Conservation (phyloP, 2,329 filamentous ascomycete genomes). For the Calonectria henricotiae region DNA sequence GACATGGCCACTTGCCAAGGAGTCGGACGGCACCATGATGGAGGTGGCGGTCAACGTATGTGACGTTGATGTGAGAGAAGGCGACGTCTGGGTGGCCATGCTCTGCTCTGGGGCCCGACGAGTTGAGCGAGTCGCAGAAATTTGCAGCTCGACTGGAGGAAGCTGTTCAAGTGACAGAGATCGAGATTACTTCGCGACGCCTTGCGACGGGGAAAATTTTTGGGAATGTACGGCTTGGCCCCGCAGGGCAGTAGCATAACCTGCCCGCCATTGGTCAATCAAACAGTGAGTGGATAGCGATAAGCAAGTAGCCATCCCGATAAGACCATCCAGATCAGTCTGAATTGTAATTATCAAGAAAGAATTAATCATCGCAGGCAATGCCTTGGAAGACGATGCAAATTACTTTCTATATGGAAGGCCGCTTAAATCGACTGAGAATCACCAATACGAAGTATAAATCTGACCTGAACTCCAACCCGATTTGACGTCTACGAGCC, state of each 20-base stretch:
- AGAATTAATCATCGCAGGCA: not conserved
- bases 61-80: constrained; percentile 76
- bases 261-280: constrained; percentile 46
- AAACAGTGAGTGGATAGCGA: constrained; percentile 25
- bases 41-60: constrained; percentile 74
- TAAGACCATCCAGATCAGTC: constrained; percentile 4
- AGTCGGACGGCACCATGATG: constrained; percentile 60
- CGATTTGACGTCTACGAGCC: constrained; percentile 18
- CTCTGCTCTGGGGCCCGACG: constrained; percentile 43
- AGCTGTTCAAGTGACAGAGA: constrained; percentile 39
- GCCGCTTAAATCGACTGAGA: constrained; percentile 10
- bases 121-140: constrained; percentile 40
- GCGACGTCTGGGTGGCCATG: constrained; percentile 66
- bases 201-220: constrained; percentile 49
- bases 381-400: not conserved
- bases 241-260: constrained; percentile 39
- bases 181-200: constrained; percentile 30
- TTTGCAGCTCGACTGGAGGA: constrained; percentile 22
- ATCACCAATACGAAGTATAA: constrained; percentile 10
- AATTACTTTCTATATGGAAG: constrained; percentile 4
- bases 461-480: constrained; percentile 16
- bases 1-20: constrained; percentile 58
- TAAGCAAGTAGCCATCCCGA: constrained; percentile 31
- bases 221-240: constrained; percentile 46
- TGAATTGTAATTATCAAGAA: not conserved